Evolutionary conservation across 108 stramenopile genomes (phyloP).

Genomic region (Stephanodiscus triporus): DNA sequence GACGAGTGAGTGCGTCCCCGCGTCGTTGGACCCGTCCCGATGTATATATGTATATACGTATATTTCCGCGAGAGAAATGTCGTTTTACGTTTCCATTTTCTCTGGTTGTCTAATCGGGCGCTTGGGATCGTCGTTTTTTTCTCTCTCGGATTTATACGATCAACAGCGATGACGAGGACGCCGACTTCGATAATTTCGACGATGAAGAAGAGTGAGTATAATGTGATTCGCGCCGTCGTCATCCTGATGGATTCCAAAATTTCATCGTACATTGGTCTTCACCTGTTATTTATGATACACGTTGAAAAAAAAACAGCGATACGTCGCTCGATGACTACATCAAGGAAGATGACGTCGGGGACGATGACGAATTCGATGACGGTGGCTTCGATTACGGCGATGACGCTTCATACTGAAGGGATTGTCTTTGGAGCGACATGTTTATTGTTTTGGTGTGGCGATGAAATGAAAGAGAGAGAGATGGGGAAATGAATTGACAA

Average conservation of each 20-base stretch:
- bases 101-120: background rate
- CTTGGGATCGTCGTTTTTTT: too few relatives aligned
- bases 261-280: too few relatives aligned
- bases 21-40: too few relatives aligned
- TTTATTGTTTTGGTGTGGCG: too few relatives aligned
- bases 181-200: conserved; percentile 27
- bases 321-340: conserved; percentile 49
- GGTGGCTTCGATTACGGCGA: conserved; percentile 48
- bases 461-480: too few relatives aligned
- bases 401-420: too few relatives aligned
- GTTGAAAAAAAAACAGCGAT: conserved; percentile 21
- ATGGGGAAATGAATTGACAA: too few relatives aligned
- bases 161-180: conserved; percentile 28
- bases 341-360: conserved; percentile 37
- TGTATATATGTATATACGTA: too few relatives aligned
- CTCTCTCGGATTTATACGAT: too few relatives aligned
- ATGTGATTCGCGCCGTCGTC: too few relatives aligned
- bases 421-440: too few relatives aligned
- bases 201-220: conserved; percentile 21
- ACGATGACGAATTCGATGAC: conserved; percentile 43
- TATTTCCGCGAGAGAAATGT: background rate
- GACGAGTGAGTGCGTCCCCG: conserved; percentile 17
- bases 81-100: background rate
- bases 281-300: background rate
- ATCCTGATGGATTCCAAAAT: too few relatives aligned